These are phyloP conservation scores for Cerrena zonata DNA, from an alignment of 1,284 basidiomycete species.

Conservation along the genomic window DNA sequence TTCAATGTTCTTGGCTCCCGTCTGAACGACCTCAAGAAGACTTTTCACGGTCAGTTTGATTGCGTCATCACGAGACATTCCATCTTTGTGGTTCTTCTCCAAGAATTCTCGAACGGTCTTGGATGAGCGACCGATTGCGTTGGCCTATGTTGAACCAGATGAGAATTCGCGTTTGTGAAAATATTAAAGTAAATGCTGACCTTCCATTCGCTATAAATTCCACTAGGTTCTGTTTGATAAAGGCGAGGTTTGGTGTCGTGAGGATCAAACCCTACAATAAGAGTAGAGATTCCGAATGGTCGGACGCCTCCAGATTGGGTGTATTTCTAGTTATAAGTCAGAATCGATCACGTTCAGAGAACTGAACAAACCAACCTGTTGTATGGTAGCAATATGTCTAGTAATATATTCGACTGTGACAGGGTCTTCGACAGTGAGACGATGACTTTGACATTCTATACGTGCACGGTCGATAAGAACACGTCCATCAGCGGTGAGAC, in stretches of 20 bases:
- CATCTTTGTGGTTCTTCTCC: conserved; percentile 96
- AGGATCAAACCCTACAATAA: conserved; percentile 96
- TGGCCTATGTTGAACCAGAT: conserved; percentile 58
- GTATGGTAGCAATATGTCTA: conserved; percentile 93
- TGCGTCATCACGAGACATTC: conserved; percentile 80
- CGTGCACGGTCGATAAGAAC: conserved; percentile 97
- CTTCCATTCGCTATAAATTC: conserved; percentile 99
- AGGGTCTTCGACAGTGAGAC: conserved; percentile 95
- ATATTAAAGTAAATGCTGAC: conserved; percentile 40
- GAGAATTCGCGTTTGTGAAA: neutral
- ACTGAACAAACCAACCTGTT: conserved; percentile 65
- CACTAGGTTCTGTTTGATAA: conserved; percentile 96
- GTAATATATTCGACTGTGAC: conserved; percentile 99
- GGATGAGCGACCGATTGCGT: conserved; percentile 93
- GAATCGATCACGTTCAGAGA: neutral
- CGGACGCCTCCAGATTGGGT: conserved; percentile 98
- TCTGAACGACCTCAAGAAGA: conserved; percentile 96
- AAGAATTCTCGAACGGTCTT: conserved; percentile 99
- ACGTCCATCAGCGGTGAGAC: conserved; percentile 94
- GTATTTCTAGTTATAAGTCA: conserved; percentile 60
- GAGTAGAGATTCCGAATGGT: conserved; percentile 95
- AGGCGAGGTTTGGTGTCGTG: conserved; percentile 83
- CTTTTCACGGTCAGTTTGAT: conserved; percentile 96
- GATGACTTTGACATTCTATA: conserved; percentile 95
- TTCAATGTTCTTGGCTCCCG: conserved; percentile 98